Evolutionary conservation across 495 filamentous ascomycete genomes (phyloP), one percentile per base, ranked within the genome.

Genomic region (Jackrogersella minutella): DNA sequence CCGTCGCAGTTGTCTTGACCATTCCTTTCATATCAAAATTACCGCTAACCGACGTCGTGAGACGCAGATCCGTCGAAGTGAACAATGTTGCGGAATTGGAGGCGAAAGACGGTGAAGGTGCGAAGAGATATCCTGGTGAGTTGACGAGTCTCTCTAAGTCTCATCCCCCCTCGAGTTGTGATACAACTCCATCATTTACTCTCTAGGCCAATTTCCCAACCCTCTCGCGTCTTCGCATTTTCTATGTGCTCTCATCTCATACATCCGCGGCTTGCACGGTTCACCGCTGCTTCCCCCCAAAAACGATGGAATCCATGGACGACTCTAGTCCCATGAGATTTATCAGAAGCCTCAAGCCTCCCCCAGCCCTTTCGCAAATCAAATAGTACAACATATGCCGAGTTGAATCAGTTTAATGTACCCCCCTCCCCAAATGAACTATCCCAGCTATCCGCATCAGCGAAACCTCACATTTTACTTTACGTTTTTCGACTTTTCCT

Each of bases 71-170:
- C 40, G 69, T 73, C 66, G 71, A 73, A 56, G 69, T 75, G 31
- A 71, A 64, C 49, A 52, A 36, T 17, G 34, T 55, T n/a, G 55
- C 69, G 36, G 65, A 66, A 34, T 39, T 61, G 17, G 50, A 72
- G 22, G 46, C 31, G 11, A 39, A 60, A 37, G 59, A 37, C 8
- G 66, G 44, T 21, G 64, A 60, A 14, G 33, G 9, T 34, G 16
- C 59, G 16, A 77, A 73, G 60, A 80, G 74, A 72, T 81, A 79
- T 61, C 79, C 79, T 30, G 79, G 78, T 81, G 58, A 67, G 79
- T 75, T 34, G 11, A n/a, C 53, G 13, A 52, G 50, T 30, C 26
- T 56, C 21, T 52, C 21, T 14, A 6, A 49, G 21, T 50, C 16
- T 24, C 17, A 44, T 67, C 46, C 40, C 46, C 40, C 11, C 46